Conservation (phyloP, 2,329 filamentous ascomycete genomes). For the Phaeomoniella chlamydospora region DNA sequence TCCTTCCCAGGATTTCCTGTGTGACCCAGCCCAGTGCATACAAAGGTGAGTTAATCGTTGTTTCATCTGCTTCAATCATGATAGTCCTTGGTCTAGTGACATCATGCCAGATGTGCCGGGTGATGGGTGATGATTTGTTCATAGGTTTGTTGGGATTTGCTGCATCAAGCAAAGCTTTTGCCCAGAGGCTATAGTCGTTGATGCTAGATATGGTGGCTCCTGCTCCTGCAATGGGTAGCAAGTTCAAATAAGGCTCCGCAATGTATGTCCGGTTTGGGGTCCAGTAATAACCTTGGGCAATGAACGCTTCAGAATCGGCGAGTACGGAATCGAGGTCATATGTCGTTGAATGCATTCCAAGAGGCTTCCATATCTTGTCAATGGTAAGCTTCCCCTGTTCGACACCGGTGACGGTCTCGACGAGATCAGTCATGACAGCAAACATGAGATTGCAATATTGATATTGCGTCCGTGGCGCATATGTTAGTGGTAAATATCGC, state of each 20-base stretch:
- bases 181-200: neutral
- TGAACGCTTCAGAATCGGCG: neutral
- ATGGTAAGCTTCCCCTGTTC: neutral
- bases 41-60: no score
- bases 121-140: neutral
- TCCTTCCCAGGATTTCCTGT: neutral
- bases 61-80: neutral
- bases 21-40: neutral
- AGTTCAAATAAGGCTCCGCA: neutral
- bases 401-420: neutral
- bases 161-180: neutral
- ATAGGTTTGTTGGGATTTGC: neutral
- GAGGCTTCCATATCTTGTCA: neutral
- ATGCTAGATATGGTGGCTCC: neutral
- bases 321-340: no score
- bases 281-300: neutral
- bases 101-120: no score
- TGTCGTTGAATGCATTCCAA: neutral
- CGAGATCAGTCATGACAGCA: neutral
- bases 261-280: neutral
- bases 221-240: neutral
- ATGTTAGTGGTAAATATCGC: conserved; percentile 1
- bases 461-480: neutral
- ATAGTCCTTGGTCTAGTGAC: neutral
- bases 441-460: conserved; percentile 1